phyloP scores from a whole-genome alignment of 2,329 filamentous ascomycete genomes.

The Metarhizium guizhouense region DNA sequence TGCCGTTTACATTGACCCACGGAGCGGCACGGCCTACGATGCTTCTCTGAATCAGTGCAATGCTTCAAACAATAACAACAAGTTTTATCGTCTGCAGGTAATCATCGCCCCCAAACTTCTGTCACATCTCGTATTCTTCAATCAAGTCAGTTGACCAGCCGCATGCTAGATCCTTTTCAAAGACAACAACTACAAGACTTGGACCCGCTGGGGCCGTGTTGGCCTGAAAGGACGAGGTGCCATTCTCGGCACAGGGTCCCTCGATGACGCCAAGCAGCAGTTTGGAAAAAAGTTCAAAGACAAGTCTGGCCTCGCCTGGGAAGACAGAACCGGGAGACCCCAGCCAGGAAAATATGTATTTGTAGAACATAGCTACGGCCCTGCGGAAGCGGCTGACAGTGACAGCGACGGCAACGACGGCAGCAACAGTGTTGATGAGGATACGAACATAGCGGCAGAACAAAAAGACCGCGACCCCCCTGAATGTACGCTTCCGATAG shows the following conservation, averaged over 20 bases:
- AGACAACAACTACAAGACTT: conserved; percentile 42
- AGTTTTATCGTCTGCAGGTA: conserved; percentile 71
- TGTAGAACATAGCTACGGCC: conserved; percentile 66
- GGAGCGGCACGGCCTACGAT: conserved; percentile 58
- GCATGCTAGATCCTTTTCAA: conserved; percentile 29
- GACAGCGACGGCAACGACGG: no score
- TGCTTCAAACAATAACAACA: conserved; percentile 65
- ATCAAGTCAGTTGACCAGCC: not conserved
- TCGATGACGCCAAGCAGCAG: conserved; percentile 34
- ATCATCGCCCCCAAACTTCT: conserved; percentile 6
- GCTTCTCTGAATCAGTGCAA: conserved; percentile 74
- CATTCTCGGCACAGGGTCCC: conserved; percentile 29
- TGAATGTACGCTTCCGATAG: no score
- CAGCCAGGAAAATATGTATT: conserved; percentile 68
- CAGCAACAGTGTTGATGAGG: no score
- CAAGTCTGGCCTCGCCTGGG: conserved; percentile 25
- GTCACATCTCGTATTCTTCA: no score
- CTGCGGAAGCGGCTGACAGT: no score
- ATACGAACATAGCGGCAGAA: no score
- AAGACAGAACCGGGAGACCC: conserved; percentile 24
- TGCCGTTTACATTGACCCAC: conserved; percentile 55
- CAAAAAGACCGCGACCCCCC: no score
- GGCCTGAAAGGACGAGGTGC: conserved; percentile 46
- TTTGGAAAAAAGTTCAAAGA: conserved; percentile 55
- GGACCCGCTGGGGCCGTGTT: conserved; percentile 77